Percentiles rank a stretch among this genome's conserved stretches.
These are phyloP conservation scores for Pyrenochaeta sp. DNA, from an alignment of 2,329 filamentous ascomycete genomes.

Conservation along the genomic window DNA sequence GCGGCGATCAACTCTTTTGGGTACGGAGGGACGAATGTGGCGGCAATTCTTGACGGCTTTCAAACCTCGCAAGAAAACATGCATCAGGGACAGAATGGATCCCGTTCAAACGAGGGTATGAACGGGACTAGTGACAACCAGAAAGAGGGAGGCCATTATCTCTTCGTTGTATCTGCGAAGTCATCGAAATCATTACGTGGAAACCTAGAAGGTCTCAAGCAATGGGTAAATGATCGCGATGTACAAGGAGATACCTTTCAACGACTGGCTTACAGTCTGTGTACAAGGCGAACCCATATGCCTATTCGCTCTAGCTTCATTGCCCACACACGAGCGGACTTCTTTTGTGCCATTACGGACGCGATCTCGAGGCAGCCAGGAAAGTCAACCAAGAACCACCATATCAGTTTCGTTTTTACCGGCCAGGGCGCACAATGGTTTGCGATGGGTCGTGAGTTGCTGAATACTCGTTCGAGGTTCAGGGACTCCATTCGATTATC, in stretches of 20 bases:
- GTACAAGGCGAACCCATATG: not conserved
- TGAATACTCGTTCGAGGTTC: not conserved
- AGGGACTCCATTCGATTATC: not conserved
- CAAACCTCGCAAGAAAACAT: not conserved
- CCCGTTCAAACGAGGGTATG: not conserved
- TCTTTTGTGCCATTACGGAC: not conserved
- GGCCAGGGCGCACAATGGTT: not conserved
- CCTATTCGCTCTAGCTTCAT: not conserved
- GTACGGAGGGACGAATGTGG: conserved; percentile 30
- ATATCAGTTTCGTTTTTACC: not conserved
- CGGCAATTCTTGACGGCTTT: conserved; percentile 32
- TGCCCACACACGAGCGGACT: not conserved
- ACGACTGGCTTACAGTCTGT: not conserved
- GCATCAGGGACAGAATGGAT: not conserved
- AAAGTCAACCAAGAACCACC: not conserved
- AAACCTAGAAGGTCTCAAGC: not conserved
- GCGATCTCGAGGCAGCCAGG: not conserved
- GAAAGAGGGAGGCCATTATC: not conserved
- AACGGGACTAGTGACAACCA: too few relatives aligned
- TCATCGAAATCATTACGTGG: not conserved
- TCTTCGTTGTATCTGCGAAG: not conserved
- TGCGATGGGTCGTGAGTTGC: not conserved
- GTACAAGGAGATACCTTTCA: not conserved
- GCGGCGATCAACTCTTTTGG: conserved; percentile 24
- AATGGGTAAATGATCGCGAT: not conserved